Base-by-base conservation (phyloP, 225 moss, liverwort and hornwort species). In the Pseudoscleropodium purum region DNA sequence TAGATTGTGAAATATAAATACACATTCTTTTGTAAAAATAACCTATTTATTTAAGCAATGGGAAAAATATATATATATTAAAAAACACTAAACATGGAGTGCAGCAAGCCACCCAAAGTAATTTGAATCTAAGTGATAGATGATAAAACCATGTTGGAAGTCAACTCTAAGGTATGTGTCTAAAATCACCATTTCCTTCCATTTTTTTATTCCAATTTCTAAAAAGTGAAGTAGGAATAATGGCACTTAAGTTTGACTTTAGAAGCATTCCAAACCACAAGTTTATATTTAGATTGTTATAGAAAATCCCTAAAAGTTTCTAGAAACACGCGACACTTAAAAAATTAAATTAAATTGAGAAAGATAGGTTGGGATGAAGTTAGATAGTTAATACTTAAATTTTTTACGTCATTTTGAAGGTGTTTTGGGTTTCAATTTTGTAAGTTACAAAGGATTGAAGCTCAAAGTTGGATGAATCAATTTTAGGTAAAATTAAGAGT, bases 51-150 rank as follows among this genome's bases (percentile, higher is more conserved):
- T 15, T 27, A 41, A 39, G 8, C 2, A n/a, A 1, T 14, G 3
- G 26, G 7, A 24, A 72, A 29, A 41, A 3, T 16, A 26, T 41
- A 73, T 15, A 69, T 9, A 1, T 4, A 72, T 15, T 26, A 5
- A 73, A 43, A 27, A 4, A 2, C 2, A 73, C 3, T 2, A 5
- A 27, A 73, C 5, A 73, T 29, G n/a, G 24, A n/a, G 29, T 2
- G 0, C 0, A 0, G 10, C 0, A 5, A 3, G 5, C 8, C 26
- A 73, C 2, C 3, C 0, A 0, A 70, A 70, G 39, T 1, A 4
- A 26, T 72, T 41, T 39, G 15, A 5, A 41, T 41, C 15, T 15
- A 72, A 41, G 5, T 15, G 26, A 39, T 68, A 21, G 23, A 68
- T 39, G 25, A 15, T 1, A 12, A 2, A 13, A 39, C 2, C 0